Evolutionary conservation across 768 basidiomycete genomes (phyloP), one percentile per base, ranked within the genome.

Genomic region (Pleurotus pulmonarius): DNA sequence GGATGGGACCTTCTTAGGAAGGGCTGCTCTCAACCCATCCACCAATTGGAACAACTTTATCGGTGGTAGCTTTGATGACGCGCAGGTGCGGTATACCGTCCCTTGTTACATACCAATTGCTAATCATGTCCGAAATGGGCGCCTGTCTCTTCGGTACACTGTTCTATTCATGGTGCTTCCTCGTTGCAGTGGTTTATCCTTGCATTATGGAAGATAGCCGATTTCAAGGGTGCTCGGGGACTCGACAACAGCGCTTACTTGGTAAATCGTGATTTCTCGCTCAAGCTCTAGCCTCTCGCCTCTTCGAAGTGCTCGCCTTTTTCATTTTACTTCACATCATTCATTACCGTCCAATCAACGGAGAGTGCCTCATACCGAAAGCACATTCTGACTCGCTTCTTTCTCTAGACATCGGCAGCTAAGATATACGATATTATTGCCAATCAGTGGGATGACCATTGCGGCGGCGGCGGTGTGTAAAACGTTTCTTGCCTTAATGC

Each of bases 151-250:
- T 44, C n/a, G 41, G 41, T 44, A 16, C 41, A 44, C 20, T 22
- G 20, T 13, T 29, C 18, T 45, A 22, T 25, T 34, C 13, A 26
- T 37, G 44, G 25, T 25, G 15, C 51, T n/a, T 18, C 56, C 46
- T 26, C 22, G 44, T 20, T 46, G 1, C 24, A 83, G 81, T 85
- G 83, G 82, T 67, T 82, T 39, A 76, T 83, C 34, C 66, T 83
- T n/a, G 73, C 80, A 7, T 64, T 82, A 7, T 83, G 81, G 82
- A 84, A 82, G 66, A 78, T 83, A 6, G 76, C 70, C 0, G 82
- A 85, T 62, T 83, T 82, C 66, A 79, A 78, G 60, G 64, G 60
- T 16, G 65, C 66, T 15, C 69, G 75, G 47, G 78, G 78, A 22
- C 58, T 67, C 64, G 70, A 63, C 49, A 63, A 58, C 38, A 56